Percentiles rank a stretch among this genome's conserved stretches.
phyloP scores from a whole-genome alignment of 1,284 basidiomycete species.

The Marasmius sp. region DNA sequence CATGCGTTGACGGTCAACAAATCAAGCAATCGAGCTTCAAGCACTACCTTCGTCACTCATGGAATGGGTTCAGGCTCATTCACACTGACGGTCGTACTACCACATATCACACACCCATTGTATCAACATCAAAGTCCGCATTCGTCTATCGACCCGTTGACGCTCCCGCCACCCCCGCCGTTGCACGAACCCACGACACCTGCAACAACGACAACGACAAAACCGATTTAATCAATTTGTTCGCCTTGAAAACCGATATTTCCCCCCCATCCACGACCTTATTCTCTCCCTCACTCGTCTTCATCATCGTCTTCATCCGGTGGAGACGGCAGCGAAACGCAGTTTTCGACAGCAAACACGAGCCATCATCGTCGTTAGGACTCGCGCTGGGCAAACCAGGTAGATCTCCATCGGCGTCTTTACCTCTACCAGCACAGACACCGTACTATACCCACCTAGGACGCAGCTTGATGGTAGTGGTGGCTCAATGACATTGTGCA shows the following conservation, averaged over 20 bases:
- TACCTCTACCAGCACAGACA: constrained; percentile 45
- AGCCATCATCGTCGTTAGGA: background rate
- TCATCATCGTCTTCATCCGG: background rate
- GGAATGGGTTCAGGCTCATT: background rate
- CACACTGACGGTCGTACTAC: background rate
- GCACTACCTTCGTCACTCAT: no score
- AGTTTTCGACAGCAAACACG: background rate
- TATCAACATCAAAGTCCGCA: background rate
- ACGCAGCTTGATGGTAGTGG: constrained; percentile 7
- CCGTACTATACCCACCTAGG: constrained; percentile 38
- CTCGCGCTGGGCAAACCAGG: constrained; percentile 21
- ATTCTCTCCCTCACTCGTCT: constrained; percentile 13
- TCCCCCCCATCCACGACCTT: constrained; percentile 14
- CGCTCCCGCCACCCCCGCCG: background rate
- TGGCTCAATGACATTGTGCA: no score
- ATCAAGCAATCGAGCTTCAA: no score
- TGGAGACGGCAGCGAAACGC: no score
- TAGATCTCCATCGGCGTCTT: constrained; percentile 43
- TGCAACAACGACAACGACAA: background rate
- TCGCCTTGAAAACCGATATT: constrained; percentile 9
- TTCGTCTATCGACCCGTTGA: background rate
- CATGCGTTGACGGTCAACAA: no score
- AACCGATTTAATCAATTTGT: no score
- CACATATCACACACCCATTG: background rate
- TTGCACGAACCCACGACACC: background rate